phyloP scores from a whole-genome alignment of 2,329 filamentous ascomycete species.

The Epichloe festucae region DNA sequence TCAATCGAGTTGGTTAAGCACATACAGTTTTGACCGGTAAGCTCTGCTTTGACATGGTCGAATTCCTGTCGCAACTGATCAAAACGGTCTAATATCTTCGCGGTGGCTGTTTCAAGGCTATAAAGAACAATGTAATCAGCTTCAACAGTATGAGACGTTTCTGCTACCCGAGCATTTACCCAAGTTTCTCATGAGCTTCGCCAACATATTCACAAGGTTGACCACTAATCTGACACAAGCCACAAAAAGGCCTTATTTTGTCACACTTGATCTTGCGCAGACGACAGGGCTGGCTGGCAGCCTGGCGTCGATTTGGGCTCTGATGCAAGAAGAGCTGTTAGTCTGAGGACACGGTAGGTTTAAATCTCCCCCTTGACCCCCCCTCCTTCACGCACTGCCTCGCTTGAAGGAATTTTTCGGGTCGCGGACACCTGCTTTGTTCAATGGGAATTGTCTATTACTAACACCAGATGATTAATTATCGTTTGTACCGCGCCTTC shows the following conservation, averaged over 20 bases:
- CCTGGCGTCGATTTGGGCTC: slow-evolving; percentile 8
- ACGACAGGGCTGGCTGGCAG: slow-evolving; percentile 10
- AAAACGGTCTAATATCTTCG: slow-evolving; percentile 8
- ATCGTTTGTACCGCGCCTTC: background rate
- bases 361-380: background rate
- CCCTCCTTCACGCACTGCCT: background rate
- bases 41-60: slow-evolving; percentile 4
- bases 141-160: too few species aligned
- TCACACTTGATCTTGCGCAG: slow-evolving; percentile 5
- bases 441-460: background rate
- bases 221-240: slow-evolving; percentile 7
- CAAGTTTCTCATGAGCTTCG: slow-evolving; percentile 9
- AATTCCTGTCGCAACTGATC: slow-evolving; percentile 9
- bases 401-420: too few species aligned
- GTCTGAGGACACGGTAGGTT: background rate
- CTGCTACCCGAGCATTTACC: slow-evolving; percentile 1
- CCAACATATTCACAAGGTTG: slow-evolving; percentile 10
- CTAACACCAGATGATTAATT: slow-evolving; percentile 1
- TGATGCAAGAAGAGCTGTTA: background rate
- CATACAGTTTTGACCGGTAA: background rate
- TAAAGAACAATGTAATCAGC: background rate
- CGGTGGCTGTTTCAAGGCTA: slow-evolving; percentile 10
- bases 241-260: slow-evolving; percentile 9
- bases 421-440: too few species aligned
- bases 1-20: background rate